Conservation (phyloP, 2,329 filamentous ascomycete genomes). For the Tolypocladium amazonense region DNA sequence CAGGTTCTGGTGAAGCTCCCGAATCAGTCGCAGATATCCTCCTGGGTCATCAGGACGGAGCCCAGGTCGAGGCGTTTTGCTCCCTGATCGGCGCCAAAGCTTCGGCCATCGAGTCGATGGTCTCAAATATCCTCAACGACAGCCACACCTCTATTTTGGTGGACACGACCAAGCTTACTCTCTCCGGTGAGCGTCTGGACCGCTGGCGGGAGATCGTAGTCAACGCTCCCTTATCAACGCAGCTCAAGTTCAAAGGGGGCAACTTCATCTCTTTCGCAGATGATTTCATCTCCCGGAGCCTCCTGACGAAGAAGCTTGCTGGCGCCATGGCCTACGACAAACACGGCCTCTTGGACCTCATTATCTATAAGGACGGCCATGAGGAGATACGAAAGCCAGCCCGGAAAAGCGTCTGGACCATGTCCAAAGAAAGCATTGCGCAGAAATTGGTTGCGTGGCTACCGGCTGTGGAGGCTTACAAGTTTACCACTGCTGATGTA, state of each 20-base stretch:
- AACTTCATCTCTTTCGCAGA: not conserved
- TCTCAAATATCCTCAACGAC: not conserved
- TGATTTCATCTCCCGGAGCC: not conserved
- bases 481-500: not conserved
- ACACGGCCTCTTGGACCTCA: not conserved
- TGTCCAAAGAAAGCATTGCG: not conserved
- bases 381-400: not conserved
- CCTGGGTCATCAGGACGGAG: not conserved
- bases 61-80: not conserved
- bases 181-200: not conserved
- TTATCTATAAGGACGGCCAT: not conserved
- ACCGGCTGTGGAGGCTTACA: not conserved
- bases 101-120: not conserved
- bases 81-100: not conserved
- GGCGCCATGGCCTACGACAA: not conserved
- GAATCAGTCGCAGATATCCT: not conserved
- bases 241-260: not conserved
- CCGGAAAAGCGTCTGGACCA: not conserved
- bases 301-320: not conserved
- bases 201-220: not conserved
- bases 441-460: not conserved
- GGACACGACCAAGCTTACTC: not conserved
- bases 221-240: not conserved
- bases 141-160: not conserved
- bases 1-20: not conserved